These are phyloP conservation scores for Saururus chinensis DNA, from an alignment of 164 flowering plant species.

Conservation along the genomic window DNA sequence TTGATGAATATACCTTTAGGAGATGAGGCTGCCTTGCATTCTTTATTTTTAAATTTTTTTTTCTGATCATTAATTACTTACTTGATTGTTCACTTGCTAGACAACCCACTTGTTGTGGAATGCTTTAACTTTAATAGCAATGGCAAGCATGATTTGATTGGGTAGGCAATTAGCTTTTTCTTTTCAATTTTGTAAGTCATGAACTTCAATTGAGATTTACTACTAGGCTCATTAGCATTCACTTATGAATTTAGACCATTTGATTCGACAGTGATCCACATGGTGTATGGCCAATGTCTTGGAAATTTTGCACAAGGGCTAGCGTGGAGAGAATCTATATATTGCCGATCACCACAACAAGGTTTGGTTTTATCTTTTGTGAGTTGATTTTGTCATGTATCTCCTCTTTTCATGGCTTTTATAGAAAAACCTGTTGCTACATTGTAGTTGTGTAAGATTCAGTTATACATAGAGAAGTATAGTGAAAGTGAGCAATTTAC, in stretches of 20 bases:
- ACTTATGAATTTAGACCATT: no score
- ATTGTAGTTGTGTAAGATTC: slow-evolving; percentile 56
- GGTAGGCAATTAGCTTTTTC: background rate
- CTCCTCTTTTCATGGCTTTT: background rate
- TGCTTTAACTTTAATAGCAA: no score
- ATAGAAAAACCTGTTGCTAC: background rate
- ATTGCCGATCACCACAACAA: slow-evolving; percentile 38
- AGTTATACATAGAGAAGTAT: no score
- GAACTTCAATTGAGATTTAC: no score
- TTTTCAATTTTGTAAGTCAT: slow-evolving; percentile 1
- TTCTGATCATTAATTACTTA: background rate
- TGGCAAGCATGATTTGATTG: no score
- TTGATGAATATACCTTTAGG: background rate
- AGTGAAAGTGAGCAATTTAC: no score
- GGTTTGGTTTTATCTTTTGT: slow-evolving; percentile 27
- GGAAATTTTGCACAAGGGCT: no score
- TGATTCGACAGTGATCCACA: no score
- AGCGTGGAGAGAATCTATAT: slow-evolving; percentile 52
- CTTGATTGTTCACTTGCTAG: slow-evolving; percentile 34
- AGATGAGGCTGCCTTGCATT: background rate
- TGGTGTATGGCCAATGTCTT: no score
- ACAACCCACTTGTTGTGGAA: slow-evolving; percentile 69
- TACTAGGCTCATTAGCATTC: no score
- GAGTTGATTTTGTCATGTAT: no score
- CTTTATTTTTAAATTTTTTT: background rate